phyloP scores from a whole-genome alignment of 306 rosid species.

The Trifolium subterraneum region DNA sequence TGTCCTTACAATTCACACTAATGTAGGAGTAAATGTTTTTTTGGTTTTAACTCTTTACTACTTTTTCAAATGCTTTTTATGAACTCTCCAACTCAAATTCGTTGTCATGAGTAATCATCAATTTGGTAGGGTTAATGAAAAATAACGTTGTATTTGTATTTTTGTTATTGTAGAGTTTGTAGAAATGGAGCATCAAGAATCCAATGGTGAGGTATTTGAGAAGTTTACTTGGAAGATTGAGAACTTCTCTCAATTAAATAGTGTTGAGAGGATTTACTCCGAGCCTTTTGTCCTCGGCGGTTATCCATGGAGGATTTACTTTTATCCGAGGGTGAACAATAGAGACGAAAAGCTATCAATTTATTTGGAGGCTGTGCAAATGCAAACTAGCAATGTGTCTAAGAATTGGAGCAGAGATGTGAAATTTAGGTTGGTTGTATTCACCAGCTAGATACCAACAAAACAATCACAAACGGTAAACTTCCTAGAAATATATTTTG shows the following conservation, averaged over 20 bases:
- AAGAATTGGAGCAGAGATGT: not conserved
- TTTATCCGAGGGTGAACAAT: not conserved
- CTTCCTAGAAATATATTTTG: no score
- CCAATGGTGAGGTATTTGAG: conserved; percentile 22
- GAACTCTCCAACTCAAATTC: not conserved
- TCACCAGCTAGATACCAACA: not conserved
- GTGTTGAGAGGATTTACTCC: not conserved
- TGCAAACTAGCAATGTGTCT: not conserved
- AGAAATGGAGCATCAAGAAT: no score
- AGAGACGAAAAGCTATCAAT: not conserved
- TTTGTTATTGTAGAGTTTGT: no score
- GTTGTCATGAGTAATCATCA: not conserved
- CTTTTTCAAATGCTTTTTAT: not conserved
- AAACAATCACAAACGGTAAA: not conserved
- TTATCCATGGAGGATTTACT: conserved; percentile 17
- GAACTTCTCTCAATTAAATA: conserved; percentile 1
- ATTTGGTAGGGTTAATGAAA: no score
- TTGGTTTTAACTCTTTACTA: no score
- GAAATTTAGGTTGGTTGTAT: not conserved
- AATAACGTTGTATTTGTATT: no score
- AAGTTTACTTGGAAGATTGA: conserved; percentile 37
- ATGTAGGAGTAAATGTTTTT: not conserved
- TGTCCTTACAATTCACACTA: no score
- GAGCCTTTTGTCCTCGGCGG: conserved; percentile 32
- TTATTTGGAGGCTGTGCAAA: not conserved